Base-by-base conservation (phyloP, 768 basidiomycete species). In the Auricularia sp. region DNA sequence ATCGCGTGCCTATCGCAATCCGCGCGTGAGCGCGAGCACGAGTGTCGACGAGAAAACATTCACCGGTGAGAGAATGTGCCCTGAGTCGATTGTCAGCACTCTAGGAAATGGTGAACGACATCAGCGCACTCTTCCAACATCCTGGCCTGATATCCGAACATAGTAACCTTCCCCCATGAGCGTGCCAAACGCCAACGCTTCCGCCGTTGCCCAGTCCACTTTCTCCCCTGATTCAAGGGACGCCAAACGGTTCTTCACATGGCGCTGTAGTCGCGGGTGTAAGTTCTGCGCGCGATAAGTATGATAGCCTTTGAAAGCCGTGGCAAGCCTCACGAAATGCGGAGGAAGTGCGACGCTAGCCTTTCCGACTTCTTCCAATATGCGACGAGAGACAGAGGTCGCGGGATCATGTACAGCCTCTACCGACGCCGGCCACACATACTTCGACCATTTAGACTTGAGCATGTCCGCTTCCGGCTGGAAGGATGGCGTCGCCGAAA, bases 71-170 rank as follows among this genome's bases (percentile, higher is more conserved):
- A 92, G 75, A 94, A 93, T 11, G 92, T 94, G 2, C 94, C 94
- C 56, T 35, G 18, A 18, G 6, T 14, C 6, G 10, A 10, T 21
- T 6, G 47, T 51, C 47, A 51, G 47, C 47, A 18, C 14, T 8
- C 47, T 13, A 51, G 21, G 14, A 18, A 6, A 51, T 6, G 18
- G 5, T 6, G 18, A 51, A 6, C 6, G 18, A 18, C 47, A 51
- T 16, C 11, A 45, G 21, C 47, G 6, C 6, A 51, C 47, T 45
- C 94, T 74, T 0, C 94, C 94, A 0, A 94, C 92, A 71, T 96
- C 94, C 74, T 97, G 94, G 6, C 94, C 94, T 1, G 92, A 94
- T 37, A 97, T 91, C 16, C 94, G 84, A 8, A 97, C 82, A 71
- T 95, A 89, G 67, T 79, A 85, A 1, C 92, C 92, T 63, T 92